phyloP scores from a whole-genome alignment of 139 green algal species.

The Chlamydomonas schloesseri region DNA sequence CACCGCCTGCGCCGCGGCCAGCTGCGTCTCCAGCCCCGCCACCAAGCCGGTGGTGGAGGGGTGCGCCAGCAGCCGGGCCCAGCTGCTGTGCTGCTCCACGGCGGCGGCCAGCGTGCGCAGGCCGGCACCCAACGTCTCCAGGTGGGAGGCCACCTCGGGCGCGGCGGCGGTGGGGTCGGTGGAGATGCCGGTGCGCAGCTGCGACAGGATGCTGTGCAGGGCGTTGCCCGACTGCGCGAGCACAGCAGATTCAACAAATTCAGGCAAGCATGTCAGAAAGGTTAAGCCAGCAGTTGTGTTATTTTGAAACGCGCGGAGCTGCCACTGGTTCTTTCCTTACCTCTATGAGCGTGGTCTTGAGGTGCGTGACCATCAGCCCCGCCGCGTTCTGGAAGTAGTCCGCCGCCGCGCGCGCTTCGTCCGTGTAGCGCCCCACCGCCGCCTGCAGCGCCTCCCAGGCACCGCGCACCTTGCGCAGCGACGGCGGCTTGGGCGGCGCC shows the following conservation, averaged over 20 bases:
- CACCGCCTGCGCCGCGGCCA: conserved; percentile 14
- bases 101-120: conserved; percentile 1
- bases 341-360: conserved; percentile 57
- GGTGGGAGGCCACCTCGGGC: neutral
- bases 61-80: conserved; percentile 54
- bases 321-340: too few species aligned
- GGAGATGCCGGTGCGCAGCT: conserved; percentile 34
- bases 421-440: conserved; percentile 31
- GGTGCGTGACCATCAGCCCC: conserved; percentile 52
- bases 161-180: conserved; percentile 4
- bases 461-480: neutral
- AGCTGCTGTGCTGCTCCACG: conserved; percentile 46
- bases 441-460: conserved; percentile 30
- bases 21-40: conserved; percentile 7
- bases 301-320: too few species aligned
- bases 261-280: too few species aligned
- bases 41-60: conserved; percentile 38
- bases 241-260: too few species aligned
- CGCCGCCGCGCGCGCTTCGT: conserved; percentile 46
- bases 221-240: conserved; percentile 27
- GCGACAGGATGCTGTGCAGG: conserved; percentile 29
- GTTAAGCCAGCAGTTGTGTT: too few species aligned
- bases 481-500: neutral
- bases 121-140: neutral
- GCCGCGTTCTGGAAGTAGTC: conserved; percentile 50